These are phyloP conservation scores for Glycine tomentella DNA, from an alignment of 306 rosid genomes.

Conservation along the genomic window DNA sequence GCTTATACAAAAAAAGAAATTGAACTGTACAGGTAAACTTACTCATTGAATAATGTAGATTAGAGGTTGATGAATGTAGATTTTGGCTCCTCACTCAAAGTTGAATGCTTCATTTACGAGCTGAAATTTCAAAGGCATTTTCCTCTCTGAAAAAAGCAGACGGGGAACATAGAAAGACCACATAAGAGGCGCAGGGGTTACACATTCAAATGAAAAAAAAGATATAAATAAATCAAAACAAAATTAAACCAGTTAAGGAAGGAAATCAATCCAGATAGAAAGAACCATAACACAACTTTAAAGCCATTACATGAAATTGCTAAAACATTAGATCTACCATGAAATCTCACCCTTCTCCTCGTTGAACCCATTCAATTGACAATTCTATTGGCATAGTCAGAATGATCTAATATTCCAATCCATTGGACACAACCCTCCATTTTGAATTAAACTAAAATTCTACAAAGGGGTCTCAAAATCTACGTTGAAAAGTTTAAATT, in stretches of 20 bases:
- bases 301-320: conserved; percentile 15
- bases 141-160: neutral
- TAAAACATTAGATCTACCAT: conserved; percentile 43
- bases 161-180: neutral
- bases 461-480: neutral
- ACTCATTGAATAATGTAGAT: conserved; percentile 30
- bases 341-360: conserved; percentile 27
- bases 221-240: neutral
- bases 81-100: neutral
- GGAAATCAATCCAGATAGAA: conserved; percentile 22
- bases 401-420: conserved; percentile 18
- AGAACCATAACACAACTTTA: conserved; percentile 6
- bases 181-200: conserved; percentile 12
- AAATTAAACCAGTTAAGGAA: conserved; percentile 6
- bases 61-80: neutral
- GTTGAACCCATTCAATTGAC: conserved; percentile 7
- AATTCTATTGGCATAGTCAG: conserved; percentile 9
- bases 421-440: neutral
- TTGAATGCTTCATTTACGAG: conserved; percentile 18
- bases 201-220: too few relatives aligned
- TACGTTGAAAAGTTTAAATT: conserved; percentile 5
- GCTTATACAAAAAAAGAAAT: neutral
- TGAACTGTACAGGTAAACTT: conserved; percentile 22
- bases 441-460: conserved; percentile 34
- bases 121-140: conserved; percentile 11